Evolutionary conservation across 176 grass and related monocot genomes (phyloP), one percentile per base, ranked within the genome.

Genomic region (Carex kokanica): DNA sequence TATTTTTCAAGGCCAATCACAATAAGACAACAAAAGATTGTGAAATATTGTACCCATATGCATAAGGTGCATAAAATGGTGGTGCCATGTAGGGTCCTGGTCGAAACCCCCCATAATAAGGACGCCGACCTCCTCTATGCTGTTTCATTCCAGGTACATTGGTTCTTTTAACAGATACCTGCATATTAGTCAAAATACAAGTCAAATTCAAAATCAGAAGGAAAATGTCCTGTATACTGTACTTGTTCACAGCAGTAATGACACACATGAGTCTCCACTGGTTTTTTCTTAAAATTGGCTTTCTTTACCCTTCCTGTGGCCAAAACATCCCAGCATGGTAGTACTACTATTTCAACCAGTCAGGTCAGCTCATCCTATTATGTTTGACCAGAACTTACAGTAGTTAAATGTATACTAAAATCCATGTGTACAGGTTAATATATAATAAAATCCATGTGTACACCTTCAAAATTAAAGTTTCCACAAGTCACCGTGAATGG

Each of bases 111-210:
- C 63, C 73, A 23, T 78, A 29, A 86, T 78, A 31, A 31, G 81
- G 74, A 36, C 79, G 73, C 72, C 92, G 83, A 75, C 89, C 92
- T 86, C 89, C 92, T 86, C 92, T 87, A 32, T 57, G 82, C 16
- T 89, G 79, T 53, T 84, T 91, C 89, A 94, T 85, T 83, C 89
- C 92, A 85, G 92, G 92, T 85, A 94, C 62, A 67, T 94, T 94
- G 15, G 89, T 94, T 94, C 92, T 91, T 91, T 94, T 91, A 79
- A 73, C 89, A 60, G 58, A 94, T 1, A 94, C 92, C 89, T 94
- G 71, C 57, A 89, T 53, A 81, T 36, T 25, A 25, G 18, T 49
- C 20, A 17, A 65, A 25, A 49, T 66, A 20, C 31, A 52, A 52
- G 43, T 82, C 58, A 66, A 18, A 40, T 75, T 49, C 20, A 20